phyloP scores from a whole-genome alignment of 352 stramenopile genomes.

The Pythium monospermum region DNA sequence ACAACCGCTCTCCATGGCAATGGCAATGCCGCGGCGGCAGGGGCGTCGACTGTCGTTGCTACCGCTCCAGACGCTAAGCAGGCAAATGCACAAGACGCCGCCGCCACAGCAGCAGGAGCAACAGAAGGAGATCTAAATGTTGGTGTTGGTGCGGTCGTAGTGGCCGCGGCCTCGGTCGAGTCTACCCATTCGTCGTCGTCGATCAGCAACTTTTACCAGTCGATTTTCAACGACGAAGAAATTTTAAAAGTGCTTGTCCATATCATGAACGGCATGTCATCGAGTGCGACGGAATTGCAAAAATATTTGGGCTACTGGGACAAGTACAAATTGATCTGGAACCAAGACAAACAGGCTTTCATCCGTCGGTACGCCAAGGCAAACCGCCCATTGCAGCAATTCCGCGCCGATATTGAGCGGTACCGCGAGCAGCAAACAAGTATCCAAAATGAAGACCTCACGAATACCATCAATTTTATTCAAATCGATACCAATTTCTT shows the following conservation, averaged over 20 bases:
- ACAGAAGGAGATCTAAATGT: too few species aligned
- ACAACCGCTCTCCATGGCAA: slow-evolving; percentile 39
- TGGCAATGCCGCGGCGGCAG: slow-evolving; percentile 14
- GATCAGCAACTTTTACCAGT: slow-evolving; percentile 87
- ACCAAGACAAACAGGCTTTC: slow-evolving; percentile 93
- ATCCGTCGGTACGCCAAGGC: slow-evolving; percentile 95
- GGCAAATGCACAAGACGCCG: slow-evolving; percentile 10
- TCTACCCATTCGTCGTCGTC: background rate
- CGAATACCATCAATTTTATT: slow-evolving; percentile 94
- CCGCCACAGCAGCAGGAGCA: too few species aligned
- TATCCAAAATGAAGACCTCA: slow-evolving; percentile 90
- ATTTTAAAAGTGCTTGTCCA: slow-evolving; percentile 93
- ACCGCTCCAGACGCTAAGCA: background rate
- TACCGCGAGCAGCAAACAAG: slow-evolving; percentile 90
- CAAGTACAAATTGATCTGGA: slow-evolving; percentile 92
- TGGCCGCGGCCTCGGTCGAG: background rate
- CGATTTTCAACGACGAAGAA: slow-evolving; percentile 95
- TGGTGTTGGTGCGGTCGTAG: background rate
- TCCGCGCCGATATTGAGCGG: slow-evolving; percentile 89
- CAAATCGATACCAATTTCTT: slow-evolving; percentile 93
- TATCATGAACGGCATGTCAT: slow-evolving; percentile 96
- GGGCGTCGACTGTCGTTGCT: slow-evolving; percentile 5
- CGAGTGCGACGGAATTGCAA: slow-evolving; percentile 89
- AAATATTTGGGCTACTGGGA: slow-evolving; percentile 95
- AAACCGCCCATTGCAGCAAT: slow-evolving; percentile 89